Evolutionary conservation across 352 stramenopile species (phyloP), one percentile per base, ranked within the genome.

Genomic region (Pythium plurisporium): DNA sequence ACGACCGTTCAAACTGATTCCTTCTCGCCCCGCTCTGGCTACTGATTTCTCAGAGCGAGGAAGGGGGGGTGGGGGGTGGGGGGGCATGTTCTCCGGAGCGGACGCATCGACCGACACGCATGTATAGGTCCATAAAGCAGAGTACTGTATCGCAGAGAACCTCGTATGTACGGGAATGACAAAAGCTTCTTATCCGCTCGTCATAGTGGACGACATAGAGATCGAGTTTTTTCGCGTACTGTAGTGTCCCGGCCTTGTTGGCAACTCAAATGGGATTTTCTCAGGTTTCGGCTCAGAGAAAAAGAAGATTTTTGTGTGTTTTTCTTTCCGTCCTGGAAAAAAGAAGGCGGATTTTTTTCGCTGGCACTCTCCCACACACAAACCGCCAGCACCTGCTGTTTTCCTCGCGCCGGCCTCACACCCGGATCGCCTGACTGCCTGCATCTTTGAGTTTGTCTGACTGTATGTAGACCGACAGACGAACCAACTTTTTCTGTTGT

Each of bases 391-490:
- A 22, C 27, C 34, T 37, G 23, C 34, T 49, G 42, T 49, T 49
- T 45, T 45, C 10, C 26, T 26, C 25, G 25, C n/a, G 23, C 23
- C 5, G n/a, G 41, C 23, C 42, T 26, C 31, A 48, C 34, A 9
- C 33, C 26, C 8, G 11, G 6, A 15, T 15, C 34, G 19, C 33
- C 25, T 43, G 31, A 29, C 14, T 37, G 17, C 15, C 34, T 41
- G 14, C 22, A 25, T 40, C 50, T n/a, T 33, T 4, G 12, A n/a
- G 15, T 27, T 42, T n/a, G n/a, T n/a, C n/a, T n/a, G n/a, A n/a
- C n/a, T 54, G 43, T 54, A 36, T 53, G 33, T 14, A 14, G 37
- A 3, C 10, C 8, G 43, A 9, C 43, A 61, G 43, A 54, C 54
- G 34, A 20, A 61, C 42, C 30, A 59, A 52, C 53, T 26, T 50